Base-by-base conservation (phyloP, 352 stramenopile species). In the Poterioochromonas sp. region DNA sequence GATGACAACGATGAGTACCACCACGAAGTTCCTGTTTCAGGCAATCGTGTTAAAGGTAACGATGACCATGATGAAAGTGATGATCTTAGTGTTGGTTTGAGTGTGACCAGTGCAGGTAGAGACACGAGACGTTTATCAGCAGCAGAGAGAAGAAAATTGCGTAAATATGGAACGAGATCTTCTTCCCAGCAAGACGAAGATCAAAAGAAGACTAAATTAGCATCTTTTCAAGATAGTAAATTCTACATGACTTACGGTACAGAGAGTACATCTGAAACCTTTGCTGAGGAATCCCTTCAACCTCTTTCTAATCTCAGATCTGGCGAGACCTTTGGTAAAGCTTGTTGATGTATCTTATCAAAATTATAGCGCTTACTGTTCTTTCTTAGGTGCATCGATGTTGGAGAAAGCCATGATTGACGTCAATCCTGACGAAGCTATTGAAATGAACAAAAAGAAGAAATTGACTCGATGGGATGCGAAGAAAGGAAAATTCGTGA, bases 401-500 rank as follows among this genome's bases (percentile, higher is more conserved):
- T 83, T 98, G 58, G 92, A 98, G 83, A 92, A 98, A 77, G 93
- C 93, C 15, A 95, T 98, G 80, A 81, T 99, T 40, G 95, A 99
- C 80, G 92, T 98, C 80, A 96, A 97, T 77, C 94, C 94, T 18
- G 95, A 99, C 79, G 94, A 98, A 78, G 94, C 95, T n/a, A 88
- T 95, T 40, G 91, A 97, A 78, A 90, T 98, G 84, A 94, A 97
- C 79, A 96, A 96, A 83, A 97, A 97, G 82, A 90, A 96, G n/a
- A 87, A 93, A 34, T 95, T 99, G 83, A 88, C 98, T 83, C 91
- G 97, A 84, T 99, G 95, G 96, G 96, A 99, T 85, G 93, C 92
- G 62, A 93, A 94, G 73, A 99, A 99, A 85, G 95, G 96, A 83
- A 95, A 96, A 81, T 97, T 93, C 79, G 90, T 97, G 68, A 93